Conservation (phyloP, 352 stramenopile species). For the Phytopythium litorale region DNA sequence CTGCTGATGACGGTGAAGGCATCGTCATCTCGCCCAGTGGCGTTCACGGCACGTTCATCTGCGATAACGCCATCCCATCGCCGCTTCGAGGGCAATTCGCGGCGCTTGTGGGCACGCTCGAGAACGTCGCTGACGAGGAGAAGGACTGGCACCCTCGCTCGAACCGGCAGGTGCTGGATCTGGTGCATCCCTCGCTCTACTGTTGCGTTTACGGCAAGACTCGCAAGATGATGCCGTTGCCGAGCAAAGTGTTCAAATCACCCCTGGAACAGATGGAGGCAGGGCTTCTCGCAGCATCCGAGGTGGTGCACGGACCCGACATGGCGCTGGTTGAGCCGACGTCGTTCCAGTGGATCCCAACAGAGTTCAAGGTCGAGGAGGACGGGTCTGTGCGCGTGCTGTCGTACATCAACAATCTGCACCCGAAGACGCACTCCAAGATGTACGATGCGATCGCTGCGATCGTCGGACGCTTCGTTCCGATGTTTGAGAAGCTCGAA, state of each 20-base stretch:
- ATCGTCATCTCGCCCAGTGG: slow-evolving; percentile 21
- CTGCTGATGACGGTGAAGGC: slow-evolving; percentile 4
- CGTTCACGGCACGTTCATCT: slow-evolving; percentile 33
- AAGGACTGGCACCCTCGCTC: slow-evolving; percentile 61
- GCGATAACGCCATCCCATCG: slow-evolving; percentile 20
- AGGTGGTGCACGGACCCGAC: slow-evolving; percentile 1
- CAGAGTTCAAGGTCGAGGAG: slow-evolving; percentile 20
- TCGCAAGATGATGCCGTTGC: neutral
- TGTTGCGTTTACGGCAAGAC: slow-evolving; percentile 48
- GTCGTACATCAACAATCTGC: slow-evolving; percentile 60
- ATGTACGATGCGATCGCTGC: slow-evolving; percentile 30
- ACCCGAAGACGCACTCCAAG: slow-evolving; percentile 16
- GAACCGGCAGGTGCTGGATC: slow-evolving; percentile 42
- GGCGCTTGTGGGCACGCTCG: slow-evolving; percentile 9
- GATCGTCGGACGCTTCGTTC: slow-evolving; percentile 33
- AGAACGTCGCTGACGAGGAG: slow-evolving; percentile 27
- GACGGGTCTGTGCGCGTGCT: slow-evolving; percentile 16
- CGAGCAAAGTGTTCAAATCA: neutral
- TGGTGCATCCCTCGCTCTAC: slow-evolving; percentile 61
- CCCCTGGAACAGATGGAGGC: slow-evolving; percentile 26
- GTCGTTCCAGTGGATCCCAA: slow-evolving; percentile 42
- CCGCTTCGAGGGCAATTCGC: slow-evolving; percentile 25
- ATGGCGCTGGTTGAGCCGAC: slow-evolving; percentile 1
- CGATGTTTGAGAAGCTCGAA: slow-evolving; percentile 32
- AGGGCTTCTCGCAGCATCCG: slow-evolving; percentile 17